Base-by-base conservation (phyloP, 2,329 filamentous ascomycete species). In the Escovopsis sp. region DNA sequence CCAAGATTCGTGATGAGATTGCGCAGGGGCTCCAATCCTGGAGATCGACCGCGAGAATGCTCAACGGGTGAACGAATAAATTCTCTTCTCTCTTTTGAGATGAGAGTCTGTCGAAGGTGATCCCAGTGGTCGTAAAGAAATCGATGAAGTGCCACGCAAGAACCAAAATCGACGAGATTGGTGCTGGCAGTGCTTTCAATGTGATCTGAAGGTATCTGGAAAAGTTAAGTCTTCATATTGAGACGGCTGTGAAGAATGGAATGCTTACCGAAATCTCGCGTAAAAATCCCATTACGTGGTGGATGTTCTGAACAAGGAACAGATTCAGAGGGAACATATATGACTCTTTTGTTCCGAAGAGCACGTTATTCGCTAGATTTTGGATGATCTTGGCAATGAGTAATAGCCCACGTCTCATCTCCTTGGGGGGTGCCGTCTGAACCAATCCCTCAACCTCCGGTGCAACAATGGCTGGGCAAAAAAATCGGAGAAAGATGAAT, bases 91-190 rank as follows among this genome's bases (percentile, higher is more conserved):
- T 81, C 76, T 44, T 72, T 68, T 8, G 74, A 68, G 29, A 75
- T 66, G 14, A 83, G 66, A 34, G 74, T 75, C 50, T 81, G 78
- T 37, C 76, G 66, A 14, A 83, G 72, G 46, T 79, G 75, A 47
- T 83, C 79, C 77, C 78, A 81, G 47, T 83, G 76, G 46, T 83
- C 79, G 50, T 82, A 83, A 10, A 83, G 58, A 49, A 81, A 83
- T 34, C 78, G 66, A 57, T 83, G 79, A 12, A 83, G 61, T 2
- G 77, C 72, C 16, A 83, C 77, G 46, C 77, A 80, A n/a, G 77
- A 81, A 29, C 79, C 78, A 52, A 83, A 81, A 54, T 82, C 79
- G 45, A 79, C 79, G 2, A 72, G 70, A 43, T 79, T 72, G 4
- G 59, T 59, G 33, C 61, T 54, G 12, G 54, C 48, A 6, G 60